A percentile compares a stretch with the other conserved stretches of the same genome.
These are phyloP conservation scores for Naematelia encephala DNA, from an alignment of 768 basidiomycete genomes.

Conservation along the genomic window DNA sequence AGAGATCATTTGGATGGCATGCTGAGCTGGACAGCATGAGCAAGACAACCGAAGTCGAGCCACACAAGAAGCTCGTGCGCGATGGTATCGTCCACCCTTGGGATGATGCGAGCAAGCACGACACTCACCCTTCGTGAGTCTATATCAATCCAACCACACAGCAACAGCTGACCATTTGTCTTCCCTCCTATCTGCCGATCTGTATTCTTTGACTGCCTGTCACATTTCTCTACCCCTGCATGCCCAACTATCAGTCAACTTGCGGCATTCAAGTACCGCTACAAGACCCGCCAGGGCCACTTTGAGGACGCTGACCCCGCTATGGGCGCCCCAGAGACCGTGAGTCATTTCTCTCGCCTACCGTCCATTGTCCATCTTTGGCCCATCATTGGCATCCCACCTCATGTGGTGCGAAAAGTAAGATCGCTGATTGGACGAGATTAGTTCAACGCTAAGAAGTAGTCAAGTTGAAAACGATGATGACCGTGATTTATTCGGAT, in stretches of 20 bases:
- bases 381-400: not conserved
- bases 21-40: constrained; percentile 26
- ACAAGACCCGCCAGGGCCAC: constrained; percentile 26
- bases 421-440: not conserved
- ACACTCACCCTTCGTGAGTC: constrained; percentile 40
- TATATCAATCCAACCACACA: not conserved
- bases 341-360: not conserved
- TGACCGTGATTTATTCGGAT: constrained; percentile 13
- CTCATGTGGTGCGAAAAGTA: not conserved
- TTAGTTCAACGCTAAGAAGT: not conserved
- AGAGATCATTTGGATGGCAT: not conserved
- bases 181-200: not conserved
- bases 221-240: not conserved
- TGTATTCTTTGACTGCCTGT: not conserved
- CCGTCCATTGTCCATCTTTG: not conserved
- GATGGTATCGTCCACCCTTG: constrained; percentile 44
- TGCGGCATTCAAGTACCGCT: constrained; percentile 7
- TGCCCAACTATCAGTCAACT: not conserved
- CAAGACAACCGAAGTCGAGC: constrained; percentile 43
- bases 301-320: constrained; percentile 45
- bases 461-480: constrained; percentile 6
- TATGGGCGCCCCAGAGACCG: not conserved
- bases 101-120: constrained; percentile 39
- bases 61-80: constrained; percentile 27
- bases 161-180: not conserved